Evolutionary conservation across 441 rosid genomes (phyloP).

Genomic region (Populus hybrid): DNA sequence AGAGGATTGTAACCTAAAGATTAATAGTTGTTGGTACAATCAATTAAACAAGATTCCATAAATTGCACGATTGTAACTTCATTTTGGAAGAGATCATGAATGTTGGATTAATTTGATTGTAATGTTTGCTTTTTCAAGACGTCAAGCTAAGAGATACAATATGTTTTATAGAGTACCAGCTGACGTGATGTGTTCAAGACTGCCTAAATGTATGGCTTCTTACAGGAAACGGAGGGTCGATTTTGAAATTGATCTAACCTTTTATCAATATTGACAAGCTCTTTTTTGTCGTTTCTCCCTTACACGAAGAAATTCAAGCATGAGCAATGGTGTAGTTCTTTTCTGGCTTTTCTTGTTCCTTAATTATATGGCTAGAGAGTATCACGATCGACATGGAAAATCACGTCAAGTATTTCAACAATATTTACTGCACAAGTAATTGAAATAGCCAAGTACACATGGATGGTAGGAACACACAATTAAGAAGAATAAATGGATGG

Average conservation of each 20-base stretch:
- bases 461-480: neutral
- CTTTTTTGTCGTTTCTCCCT: neutral
- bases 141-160: too few species aligned
- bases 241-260: neutral
- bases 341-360: slow-evolving; percentile 1
- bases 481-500: neutral
- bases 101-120: too few species aligned
- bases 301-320: slow-evolving; percentile 10
- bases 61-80: too few species aligned
- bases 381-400: slow-evolving; percentile 2
- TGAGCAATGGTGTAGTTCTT: slow-evolving; percentile 16
- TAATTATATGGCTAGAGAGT: neutral
- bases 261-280: slow-evolving; percentile 1
- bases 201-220: too few species aligned
- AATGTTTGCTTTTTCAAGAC: too few species aligned
- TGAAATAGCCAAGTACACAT: neutral
- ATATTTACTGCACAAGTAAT: neutral
- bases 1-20: too few species aligned
- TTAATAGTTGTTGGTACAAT: too few species aligned
- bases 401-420: neutral
- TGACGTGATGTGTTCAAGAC: too few species aligned
- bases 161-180: too few species aligned
- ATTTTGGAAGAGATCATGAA: too few species aligned
- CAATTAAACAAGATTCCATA: too few species aligned
- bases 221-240: neutral